These are phyloP conservation scores for Candida koratica DNA, from an alignment of 805 yeast genomes.

Conservation along the genomic window DNA sequence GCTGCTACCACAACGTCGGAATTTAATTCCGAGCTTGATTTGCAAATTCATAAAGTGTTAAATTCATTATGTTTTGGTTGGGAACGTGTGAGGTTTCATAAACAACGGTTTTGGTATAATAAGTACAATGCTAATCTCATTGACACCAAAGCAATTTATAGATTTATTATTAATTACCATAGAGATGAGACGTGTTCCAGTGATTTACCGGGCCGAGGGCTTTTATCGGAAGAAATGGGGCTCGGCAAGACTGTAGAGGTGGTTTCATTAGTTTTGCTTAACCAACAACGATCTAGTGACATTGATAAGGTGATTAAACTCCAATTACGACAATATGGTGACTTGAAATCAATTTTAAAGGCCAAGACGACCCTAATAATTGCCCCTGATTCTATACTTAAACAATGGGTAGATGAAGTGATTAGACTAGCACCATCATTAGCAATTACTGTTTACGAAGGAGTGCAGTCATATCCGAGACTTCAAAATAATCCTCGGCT, in stretches of 20 bases:
- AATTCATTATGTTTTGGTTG: slow-evolving; percentile 54
- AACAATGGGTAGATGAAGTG: slow-evolving; percentile 85
- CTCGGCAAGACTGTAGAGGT: slow-evolving; percentile 92
- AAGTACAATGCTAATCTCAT: slow-evolving; percentile 47
- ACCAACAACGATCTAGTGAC: slow-evolving; percentile 47
- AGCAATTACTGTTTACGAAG: slow-evolving; percentile 61
- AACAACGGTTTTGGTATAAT: slow-evolving; percentile 43
- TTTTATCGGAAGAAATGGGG: slow-evolving; percentile 95
- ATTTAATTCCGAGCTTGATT: slow-evolving; percentile 13
- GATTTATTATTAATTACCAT: slow-evolving; percentile 27
- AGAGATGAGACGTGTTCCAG: slow-evolving; percentile 17
- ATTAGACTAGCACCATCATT: slow-evolving; percentile 53
- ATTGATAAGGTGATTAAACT: slow-evolving; percentile 27
- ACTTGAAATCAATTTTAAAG: slow-evolving; percentile 43
- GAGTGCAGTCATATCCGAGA: slow-evolving; percentile 34
- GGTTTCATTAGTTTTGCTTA: slow-evolving; percentile 57
- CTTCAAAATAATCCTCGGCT: slow-evolving; percentile 30
- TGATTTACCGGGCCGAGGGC: slow-evolving; percentile 52
- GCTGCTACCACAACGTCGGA: not conserved
- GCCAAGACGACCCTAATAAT: slow-evolving; percentile 75
- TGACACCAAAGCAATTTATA: slow-evolving; percentile 25
- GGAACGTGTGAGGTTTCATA: slow-evolving; percentile 21
- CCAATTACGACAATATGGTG: slow-evolving; percentile 33
- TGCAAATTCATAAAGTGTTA: slow-evolving; percentile 26
- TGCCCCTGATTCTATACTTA: slow-evolving; percentile 77